Percentiles rank a stretch among this genome's conserved stretches.
Conservation (phyloP, 2,329 filamentous ascomycete species). For the Trichoderma afroharzianum region DNA sequence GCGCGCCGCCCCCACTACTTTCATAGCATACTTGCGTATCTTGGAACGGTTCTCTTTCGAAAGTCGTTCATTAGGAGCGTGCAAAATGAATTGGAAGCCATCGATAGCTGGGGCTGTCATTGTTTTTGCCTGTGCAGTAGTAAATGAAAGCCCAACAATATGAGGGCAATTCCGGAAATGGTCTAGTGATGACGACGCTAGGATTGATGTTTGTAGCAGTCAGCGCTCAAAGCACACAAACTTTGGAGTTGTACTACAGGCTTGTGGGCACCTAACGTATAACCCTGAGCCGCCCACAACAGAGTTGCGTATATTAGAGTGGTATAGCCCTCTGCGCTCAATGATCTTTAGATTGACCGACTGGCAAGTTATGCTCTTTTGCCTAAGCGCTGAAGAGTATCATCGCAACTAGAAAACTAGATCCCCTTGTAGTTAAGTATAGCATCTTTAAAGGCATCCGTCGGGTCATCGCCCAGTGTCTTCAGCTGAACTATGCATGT, state of each 20-base stretch:
- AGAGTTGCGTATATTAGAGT: too few relatives aligned
- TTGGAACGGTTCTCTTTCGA: background rate
- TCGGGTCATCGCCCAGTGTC: background rate
- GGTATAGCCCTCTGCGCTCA: too few relatives aligned
- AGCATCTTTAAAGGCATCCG: background rate
- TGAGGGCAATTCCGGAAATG: background rate
- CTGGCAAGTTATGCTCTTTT: too few relatives aligned
- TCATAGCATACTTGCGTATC: background rate
- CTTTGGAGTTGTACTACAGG: too few relatives aligned
- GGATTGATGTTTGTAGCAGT: too few relatives aligned
- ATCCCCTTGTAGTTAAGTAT: background rate
- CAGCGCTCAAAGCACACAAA: too few relatives aligned
- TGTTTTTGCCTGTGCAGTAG: background rate
- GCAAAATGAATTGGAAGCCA: background rate
- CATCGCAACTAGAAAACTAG: background rate
- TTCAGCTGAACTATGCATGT: background rate
- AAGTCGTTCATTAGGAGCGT: background rate
- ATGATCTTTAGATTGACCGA: too few relatives aligned
- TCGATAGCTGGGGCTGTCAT: background rate
- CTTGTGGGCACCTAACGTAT: too few relatives aligned
- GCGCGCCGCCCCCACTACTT: background rate
- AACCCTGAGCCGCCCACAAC: too few relatives aligned
- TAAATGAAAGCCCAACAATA: background rate
- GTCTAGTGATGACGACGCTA: too few relatives aligned
- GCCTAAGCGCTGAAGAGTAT: background rate